Base-by-base conservation (phyloP, 192 early-diverging fungal genomes). In the Backusella tarrabulga region DNA sequence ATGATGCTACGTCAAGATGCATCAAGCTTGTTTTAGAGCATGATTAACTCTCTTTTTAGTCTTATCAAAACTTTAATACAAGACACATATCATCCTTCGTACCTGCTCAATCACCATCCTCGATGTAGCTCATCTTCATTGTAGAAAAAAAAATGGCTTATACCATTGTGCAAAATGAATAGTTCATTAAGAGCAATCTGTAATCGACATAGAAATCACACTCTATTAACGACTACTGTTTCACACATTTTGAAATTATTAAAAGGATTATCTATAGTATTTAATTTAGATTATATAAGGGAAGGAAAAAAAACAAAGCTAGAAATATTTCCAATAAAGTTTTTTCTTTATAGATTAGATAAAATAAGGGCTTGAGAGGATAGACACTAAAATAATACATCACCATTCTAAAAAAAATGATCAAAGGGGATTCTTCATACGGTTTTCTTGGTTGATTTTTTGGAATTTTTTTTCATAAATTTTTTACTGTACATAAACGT, bases 271-370 rank as follows among this genome's bases (percentile, higher is more conserved):
- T 63, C 56, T 63, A 63, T 29, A 11, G 26, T 63, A 63, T 63
- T 63, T 63, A 63, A 63, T 56, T 56, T 56, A 56, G n/a, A 54
- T 17, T 54, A 54, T 56, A 26, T 56, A 56, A 56, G n/a, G 54
- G 21, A 2, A 14, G 4, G 6, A 63, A 63, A 26, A 23, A 29
- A 63, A 60, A 11, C 21, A 29, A 29, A 63, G 29, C 8, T 9
- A 56, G 6, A 44, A 32, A 44, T 17, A 44, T 44, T 44, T 44
- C 11, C 8, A 56, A 56, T 56, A 56, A 6, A 21, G 6, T 26
- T 63, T 63, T 11, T 63, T 29, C 56, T 63, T 63, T 63, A 63
- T 63, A 14, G 21, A 63, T 63, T 63, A 63, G 26, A 63, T 14
- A 29, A 63, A 63, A 29, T 63, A 63, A 63, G 46, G 19, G 46